Evolutionary conservation across 345 rosid species (phyloP), one percentile per base, ranked within the genome.

Genomic region (Salix dunnii): DNA sequence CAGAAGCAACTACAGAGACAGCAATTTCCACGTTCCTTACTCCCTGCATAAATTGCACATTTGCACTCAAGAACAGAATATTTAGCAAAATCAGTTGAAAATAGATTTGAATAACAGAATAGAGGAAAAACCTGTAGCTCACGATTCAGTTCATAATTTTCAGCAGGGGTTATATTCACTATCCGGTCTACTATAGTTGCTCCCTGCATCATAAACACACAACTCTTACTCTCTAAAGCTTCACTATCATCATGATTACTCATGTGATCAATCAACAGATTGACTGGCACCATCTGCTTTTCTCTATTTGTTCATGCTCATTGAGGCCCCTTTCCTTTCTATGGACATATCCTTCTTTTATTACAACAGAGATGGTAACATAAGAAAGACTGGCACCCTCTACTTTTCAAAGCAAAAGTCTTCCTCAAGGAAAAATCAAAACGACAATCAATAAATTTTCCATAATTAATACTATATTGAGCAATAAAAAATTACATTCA

Each of bases 101-200:
- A 3, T 61, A 80, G 40, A 72, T 25, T 35, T 46, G 36, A 75
- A 48, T 74, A 73, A 53, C 6, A 28, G 64, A 55, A 66, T 11
- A 68, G 46, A 71, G 60, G 66, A 80, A 77, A 49, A 87, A 89
- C 97, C 84, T 84, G 86, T 70, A 81, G 75, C 73, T 86, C 87
- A 65, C 21, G 76, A 46, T 84, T 82, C 28, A 89, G 91, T 55
- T 81, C 85, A 82, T 93, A 93, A 83, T 91, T 79, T 79, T 93
- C 90, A 2, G 88, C 97, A 21, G 78, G 83, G 72, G 78, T 85
- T 81, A 96, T 91, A 20, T 74, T 88, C 76, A 96, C 98, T 16
- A 92, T 87, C 78, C 82, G 88, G 86, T 96, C 99, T 14, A 96
- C 90, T 40, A 96, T 87, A 51, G 99, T 96, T 58, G 99, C 98